phyloP scores from a whole-genome alignment of 306 rosid species.

The peach (Prunus persica) region Prunus_persica_NCBIv2 NC_034012.1:684001-684500 shows the following conservation, averaged over 20 bases:
- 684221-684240: neutral
- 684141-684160: conserved; percentile 26
- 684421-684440: conserved; percentile 29
- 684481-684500: conserved; percentile 56
- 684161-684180: conserved; percentile 19
- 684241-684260: neutral
- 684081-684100: conserved; percentile 24
- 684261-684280: neutral
- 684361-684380: neutral
- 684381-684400: conserved; percentile 33
- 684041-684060: conserved; percentile 33
- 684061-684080: conserved; percentile 32
- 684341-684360: too few species aligned
- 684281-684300: neutral
- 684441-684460: conserved; percentile 12
- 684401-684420: conserved; percentile 12
- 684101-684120: conserved; percentile 28
- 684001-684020: too few species aligned
- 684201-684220: neutral
- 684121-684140: conserved; percentile 51
- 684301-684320: neutral
- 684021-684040: neutral
- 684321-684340: neutral
- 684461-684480: conserved; percentile 37
- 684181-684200: conserved; percentile 31